These are phyloP conservation scores for Candida railenensis DNA, from an alignment of 805 yeast species.

Conservation along the genomic window DNA sequence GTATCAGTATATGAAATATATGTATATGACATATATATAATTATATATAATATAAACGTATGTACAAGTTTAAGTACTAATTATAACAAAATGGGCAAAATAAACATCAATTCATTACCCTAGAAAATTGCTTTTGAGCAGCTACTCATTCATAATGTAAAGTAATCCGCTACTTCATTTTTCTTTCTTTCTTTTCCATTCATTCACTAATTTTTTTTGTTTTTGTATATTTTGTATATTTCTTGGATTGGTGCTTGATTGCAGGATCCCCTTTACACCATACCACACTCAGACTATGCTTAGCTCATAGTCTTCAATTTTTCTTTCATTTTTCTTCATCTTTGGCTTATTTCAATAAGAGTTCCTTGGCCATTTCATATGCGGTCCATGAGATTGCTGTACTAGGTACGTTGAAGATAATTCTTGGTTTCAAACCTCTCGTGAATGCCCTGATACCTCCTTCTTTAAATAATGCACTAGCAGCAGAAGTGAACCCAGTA, in stretches of 20 bases:
- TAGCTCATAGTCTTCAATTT: no score
- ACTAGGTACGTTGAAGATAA: slow-evolving; percentile 89
- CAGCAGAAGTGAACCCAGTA: slow-evolving; percentile 69
- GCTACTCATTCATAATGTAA: neutral
- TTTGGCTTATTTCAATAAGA: slow-evolving; percentile 36
- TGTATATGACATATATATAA: neutral
- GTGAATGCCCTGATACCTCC: slow-evolving; percentile 68
- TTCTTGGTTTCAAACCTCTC: slow-evolving; percentile 87
- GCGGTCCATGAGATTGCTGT: slow-evolving; percentile 98
- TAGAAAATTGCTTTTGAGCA: neutral
- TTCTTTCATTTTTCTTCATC: neutral
- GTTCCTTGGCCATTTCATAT: slow-evolving; percentile 91
- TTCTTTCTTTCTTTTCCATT: neutral
- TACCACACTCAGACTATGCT: no score
- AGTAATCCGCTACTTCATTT: neutral
- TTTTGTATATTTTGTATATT: neutral
- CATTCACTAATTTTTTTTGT: neutral
- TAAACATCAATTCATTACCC: no score
- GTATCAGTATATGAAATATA: neutral
- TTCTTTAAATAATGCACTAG: slow-evolving; percentile 57
- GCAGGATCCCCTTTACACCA: no score
- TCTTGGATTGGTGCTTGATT: no score
- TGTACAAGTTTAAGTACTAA: neutral
- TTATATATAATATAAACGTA: neutral
- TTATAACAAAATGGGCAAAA: neutral